Evolutionary conservation across 2,329 filamentous ascomycete genomes (phyloP).

Genomic region (Phialemonium atrogriseum): DNA sequence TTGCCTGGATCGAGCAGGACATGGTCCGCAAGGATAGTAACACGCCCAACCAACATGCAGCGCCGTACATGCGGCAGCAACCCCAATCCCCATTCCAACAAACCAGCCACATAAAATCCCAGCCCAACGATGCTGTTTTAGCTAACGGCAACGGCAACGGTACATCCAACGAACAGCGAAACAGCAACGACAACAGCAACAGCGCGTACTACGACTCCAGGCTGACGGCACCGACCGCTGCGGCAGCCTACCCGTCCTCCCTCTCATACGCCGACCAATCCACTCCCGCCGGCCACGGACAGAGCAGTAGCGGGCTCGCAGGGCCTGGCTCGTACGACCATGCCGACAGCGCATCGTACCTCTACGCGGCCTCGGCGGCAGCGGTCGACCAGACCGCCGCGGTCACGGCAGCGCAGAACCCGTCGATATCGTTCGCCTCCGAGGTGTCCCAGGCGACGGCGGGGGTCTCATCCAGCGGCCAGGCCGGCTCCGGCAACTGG

Average conservation of each 20-base stretch:
- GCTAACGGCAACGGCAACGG: slow-evolving; percentile 1
- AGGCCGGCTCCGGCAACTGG: slow-evolving; percentile 13
- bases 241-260: slow-evolving; percentile 11
- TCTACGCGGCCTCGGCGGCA: slow-evolving; percentile 12
- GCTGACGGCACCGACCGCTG: slow-evolving; percentile 1
- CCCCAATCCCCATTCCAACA: slow-evolving; percentile 10
- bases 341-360: slow-evolving; percentile 9
- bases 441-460: slow-evolving; percentile 23
- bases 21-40: slow-evolving; percentile 27
- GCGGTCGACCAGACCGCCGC: slow-evolving; percentile 6
- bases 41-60: slow-evolving; percentile 2
- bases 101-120: not conserved
- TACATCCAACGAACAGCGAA: slow-evolving; percentile 7
- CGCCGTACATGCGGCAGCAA: slow-evolving; percentile 5
- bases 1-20: slow-evolving; percentile 43
- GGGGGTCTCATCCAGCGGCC: slow-evolving; percentile 12
- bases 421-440: slow-evolving; percentile 30
- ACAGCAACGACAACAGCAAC: slow-evolving; percentile 9
- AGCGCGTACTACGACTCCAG: slow-evolving; percentile 12
- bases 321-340: slow-evolving; percentile 7
- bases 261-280: slow-evolving; percentile 12
- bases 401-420: slow-evolving; percentile 17
- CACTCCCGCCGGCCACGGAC: slow-evolving; percentile 3
- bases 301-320: slow-evolving; percentile 9
- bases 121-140: slow-evolving; percentile 3